Evolutionary conservation across 2,329 filamentous ascomycete genomes (phyloP).

Genomic region (Penicillium oxalicum): DNA sequence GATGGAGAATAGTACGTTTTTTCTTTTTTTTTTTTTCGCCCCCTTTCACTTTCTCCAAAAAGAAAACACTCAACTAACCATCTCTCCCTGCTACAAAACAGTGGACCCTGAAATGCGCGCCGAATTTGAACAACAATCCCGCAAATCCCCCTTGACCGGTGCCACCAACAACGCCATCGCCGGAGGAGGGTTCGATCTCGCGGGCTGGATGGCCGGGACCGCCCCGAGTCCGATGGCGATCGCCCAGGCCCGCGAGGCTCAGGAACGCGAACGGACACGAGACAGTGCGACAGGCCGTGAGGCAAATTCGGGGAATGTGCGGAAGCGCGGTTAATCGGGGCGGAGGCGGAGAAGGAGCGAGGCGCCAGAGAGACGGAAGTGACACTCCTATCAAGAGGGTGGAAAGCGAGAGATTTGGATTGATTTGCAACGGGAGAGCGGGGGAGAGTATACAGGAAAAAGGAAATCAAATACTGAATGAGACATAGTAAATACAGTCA

Average conservation of each 20-base stretch:
- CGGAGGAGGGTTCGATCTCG: conserved; percentile 58
- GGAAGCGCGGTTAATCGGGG: conserved; percentile 23
- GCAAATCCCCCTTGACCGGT: conserved; percentile 62
- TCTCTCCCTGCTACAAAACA: background rate
- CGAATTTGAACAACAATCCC: conserved; percentile 87
- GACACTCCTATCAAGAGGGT: too few species aligned
- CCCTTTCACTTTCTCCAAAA: background rate
- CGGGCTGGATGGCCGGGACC: conserved; percentile 62
- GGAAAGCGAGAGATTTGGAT: too few species aligned
- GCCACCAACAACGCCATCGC: conserved; percentile 55
- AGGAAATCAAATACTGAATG: too few species aligned
- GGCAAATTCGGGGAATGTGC: conserved; percentile 15
- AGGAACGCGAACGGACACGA: conserved; percentile 12
- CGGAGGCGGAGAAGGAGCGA: too few species aligned
- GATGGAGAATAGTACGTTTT: conserved; percentile 81
- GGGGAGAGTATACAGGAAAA: too few species aligned
- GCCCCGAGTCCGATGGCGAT: conserved; percentile 23
- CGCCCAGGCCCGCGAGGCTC: conserved; percentile 5
- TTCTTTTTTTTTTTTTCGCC: background rate
- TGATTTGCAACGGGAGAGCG: too few species aligned
- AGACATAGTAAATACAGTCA: too few species aligned
- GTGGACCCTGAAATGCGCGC: conserved; percentile 95
- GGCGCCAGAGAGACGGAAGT: too few species aligned
- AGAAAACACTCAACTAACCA: background rate
- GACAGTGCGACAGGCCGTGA: conserved; percentile 26